Evolutionary conservation across 2,329 filamentous ascomycete genomes (phyloP).

Genomic region (Cadophora gregata): DNA sequence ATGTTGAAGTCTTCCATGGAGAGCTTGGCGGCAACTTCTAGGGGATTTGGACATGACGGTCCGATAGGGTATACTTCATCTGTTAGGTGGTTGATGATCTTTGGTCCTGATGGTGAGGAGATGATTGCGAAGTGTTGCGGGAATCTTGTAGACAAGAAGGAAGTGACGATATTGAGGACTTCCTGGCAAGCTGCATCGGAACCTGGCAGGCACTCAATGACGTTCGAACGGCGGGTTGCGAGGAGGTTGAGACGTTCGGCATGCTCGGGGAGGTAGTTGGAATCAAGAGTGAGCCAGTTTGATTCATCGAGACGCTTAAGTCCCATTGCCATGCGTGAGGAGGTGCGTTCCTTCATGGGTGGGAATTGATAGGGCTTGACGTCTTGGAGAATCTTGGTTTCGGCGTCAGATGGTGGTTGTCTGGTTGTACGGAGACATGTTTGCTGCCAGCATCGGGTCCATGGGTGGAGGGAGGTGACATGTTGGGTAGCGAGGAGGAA

Average conservation of each 20-base stretch:
- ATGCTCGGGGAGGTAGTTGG: constrained; percentile 52
- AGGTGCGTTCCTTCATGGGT: constrained; percentile 30
- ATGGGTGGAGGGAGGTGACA: constrained; percentile 8
- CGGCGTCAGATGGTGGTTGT: constrained; percentile 11
- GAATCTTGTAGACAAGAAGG: constrained; percentile 52
- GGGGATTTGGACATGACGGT: constrained; percentile 47
- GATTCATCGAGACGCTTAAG: constrained; percentile 51
- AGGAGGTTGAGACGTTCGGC: constrained; percentile 50
- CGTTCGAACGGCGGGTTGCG: constrained; percentile 46
- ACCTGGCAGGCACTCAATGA: constrained; percentile 52
- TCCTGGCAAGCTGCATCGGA: constrained; percentile 54
- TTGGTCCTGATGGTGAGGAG: constrained; percentile 42
- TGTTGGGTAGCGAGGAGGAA: constrained; percentile 19
- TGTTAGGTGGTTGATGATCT: constrained; percentile 51
- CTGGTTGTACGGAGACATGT: constrained; percentile 9
- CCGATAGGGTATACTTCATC: constrained; percentile 51
- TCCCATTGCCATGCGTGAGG: constrained; percentile 52
- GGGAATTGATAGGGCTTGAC: constrained; percentile 36
- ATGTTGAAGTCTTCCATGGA: constrained; percentile 59
- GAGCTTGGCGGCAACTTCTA: constrained; percentile 57
- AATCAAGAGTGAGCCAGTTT: constrained; percentile 57
- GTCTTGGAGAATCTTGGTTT: constrained; percentile 28
- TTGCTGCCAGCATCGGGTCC: constrained; percentile 10
- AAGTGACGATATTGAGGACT: constrained; percentile 51
- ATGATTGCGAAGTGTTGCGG: constrained; percentile 50